Evolutionary conservation across 768 basidiomycete genomes (phyloP), one percentile per base, ranked within the genome.

Genomic region (Lyophyllum shimeji): DNA sequence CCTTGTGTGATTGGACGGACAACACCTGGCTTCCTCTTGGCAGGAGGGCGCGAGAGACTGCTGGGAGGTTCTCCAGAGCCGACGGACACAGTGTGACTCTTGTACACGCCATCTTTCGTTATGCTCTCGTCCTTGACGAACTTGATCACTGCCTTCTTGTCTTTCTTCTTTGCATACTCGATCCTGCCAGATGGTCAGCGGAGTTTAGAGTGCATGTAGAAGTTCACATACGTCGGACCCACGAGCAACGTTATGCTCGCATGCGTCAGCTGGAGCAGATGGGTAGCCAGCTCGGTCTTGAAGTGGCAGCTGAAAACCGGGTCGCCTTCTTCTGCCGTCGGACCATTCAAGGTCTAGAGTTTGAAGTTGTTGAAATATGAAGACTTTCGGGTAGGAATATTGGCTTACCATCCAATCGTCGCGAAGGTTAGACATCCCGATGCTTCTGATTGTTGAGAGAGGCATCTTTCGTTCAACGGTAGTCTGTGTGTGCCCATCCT

Each of bases 121-220:
- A 96, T 75, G 7, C 86, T 84, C 71, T 98, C 95, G 67, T 98
- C 95, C 76, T 91, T 96, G 64, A 87, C 70, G 59, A 93, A 89
- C 69, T 89, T 89, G 72, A 99, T 93, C 51, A 83, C 79, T 3
- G 89, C 85, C 66, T 85, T 85, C 76, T 98, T 99, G 60, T 95
- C 95, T 74, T 94, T 98, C 82, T 99, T 99, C 81, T 99, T 98
- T 40, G 80, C 79, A 69, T 98, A 98, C 54, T 91, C 85, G 57
- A 98, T 74, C 7, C 92, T 98, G 53, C 0, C n/a, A 18, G 11
- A 44, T 4, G n/a, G 34, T 18, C 27, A 45, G n/a, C 25, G 25
- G 17, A n/a, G 17, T 17, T 46, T 17, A 12, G 15, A 4, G 7
- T 3, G 13, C 12, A 23, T 12, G 11, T n/a, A 18, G n/a, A 31